Percentiles rank a stretch among this genome's conserved stretches.
Evolutionary conservation across 140 eudicot species (phyloP).

Genomic region (Stevia rebaudiana): DNA sequence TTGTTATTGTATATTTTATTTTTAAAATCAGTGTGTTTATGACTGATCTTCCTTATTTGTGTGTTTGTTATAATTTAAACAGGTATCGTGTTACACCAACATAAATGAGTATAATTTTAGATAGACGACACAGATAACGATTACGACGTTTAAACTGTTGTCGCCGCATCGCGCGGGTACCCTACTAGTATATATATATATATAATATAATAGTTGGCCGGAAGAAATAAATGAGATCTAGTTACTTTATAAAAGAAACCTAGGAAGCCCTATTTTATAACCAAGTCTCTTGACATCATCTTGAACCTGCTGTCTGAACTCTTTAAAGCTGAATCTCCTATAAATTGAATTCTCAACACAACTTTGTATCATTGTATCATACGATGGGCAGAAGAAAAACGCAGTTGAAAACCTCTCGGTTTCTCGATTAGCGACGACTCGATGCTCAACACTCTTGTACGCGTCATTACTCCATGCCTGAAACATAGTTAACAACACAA

Average conservation of each 20-base stretch:
- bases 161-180: no score
- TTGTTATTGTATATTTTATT: no score
- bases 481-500: constrained; percentile 11
- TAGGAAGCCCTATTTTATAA: constrained; percentile 68
- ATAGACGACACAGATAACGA: no score
- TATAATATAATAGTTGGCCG: no score
- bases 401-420: constrained; percentile 78
- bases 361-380: constrained; percentile 57
- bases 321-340: constrained; percentile 60
- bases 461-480: constrained; percentile 94
- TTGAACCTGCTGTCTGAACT: constrained; percentile 76
- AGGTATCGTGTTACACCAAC: no score
- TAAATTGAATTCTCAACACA: constrained; percentile 44
- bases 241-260: constrained; percentile 37
- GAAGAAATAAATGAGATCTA: neutral
- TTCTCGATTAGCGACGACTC: constrained; percentile 59
- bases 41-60: no score
- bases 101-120: no score
- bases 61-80: no score
- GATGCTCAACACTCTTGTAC: constrained; percentile 81
- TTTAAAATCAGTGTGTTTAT: no score
- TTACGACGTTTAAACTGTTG: no score
- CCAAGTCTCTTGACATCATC: constrained; percentile 67
- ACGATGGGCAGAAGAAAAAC: constrained; percentile 74
- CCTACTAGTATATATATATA: neutral